A percentile compares a stretch with the other conserved stretches of the same genome.
These are phyloP conservation scores for Sphaerulina populicola DNA, from an alignment of 2,329 filamentous ascomycete genomes.

Conservation along the genomic window DNA sequence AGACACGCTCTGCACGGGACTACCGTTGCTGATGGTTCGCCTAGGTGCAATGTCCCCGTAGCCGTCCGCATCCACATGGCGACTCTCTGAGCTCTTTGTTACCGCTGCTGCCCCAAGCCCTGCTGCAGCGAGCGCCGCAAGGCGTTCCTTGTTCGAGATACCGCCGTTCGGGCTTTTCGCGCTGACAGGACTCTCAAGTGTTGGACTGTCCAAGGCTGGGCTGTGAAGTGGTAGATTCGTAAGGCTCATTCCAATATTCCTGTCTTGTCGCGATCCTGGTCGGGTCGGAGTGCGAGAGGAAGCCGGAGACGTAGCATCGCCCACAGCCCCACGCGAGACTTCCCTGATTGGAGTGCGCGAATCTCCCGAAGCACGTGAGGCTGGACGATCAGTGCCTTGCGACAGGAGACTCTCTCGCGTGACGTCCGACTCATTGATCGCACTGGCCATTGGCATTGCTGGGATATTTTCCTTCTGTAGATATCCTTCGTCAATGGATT, in stretches of 20 bases:
- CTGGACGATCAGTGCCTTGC: constrained; percentile 64
- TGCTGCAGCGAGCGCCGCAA: constrained; percentile 34
- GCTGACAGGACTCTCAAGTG: constrained; percentile 31
- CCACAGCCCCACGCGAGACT: constrained; percentile 51
- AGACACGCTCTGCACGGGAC: constrained; percentile 86
- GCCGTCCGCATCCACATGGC: constrained; percentile 32
- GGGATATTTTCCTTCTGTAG: constrained; percentile 46
- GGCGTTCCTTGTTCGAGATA: constrained; percentile 35
- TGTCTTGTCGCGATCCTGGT: constrained; percentile 45
- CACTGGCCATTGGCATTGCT: constrained; percentile 82
- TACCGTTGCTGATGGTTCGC: constrained; percentile 35
- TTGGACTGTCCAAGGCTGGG: constrained; percentile 31
- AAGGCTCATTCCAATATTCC: constrained; percentile 54
- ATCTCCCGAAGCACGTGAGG: constrained; percentile 56
- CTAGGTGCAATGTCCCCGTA: constrained; percentile 23
- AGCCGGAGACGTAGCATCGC: constrained; percentile 49
- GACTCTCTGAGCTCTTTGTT: constrained; percentile 57
- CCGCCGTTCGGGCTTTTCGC: constrained; percentile 25
- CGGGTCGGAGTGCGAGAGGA: constrained; percentile 55
- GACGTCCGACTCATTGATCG: constrained; percentile 75
- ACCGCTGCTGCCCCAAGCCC: constrained; percentile 41
- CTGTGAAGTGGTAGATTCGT: constrained; percentile 36
- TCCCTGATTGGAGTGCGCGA: constrained; percentile 52
- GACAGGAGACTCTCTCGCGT: constrained; percentile 83
- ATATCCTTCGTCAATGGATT: constrained; percentile 46